Conservation (phyloP, 306 rosid species). For the Prunus dulcis region DNA sequence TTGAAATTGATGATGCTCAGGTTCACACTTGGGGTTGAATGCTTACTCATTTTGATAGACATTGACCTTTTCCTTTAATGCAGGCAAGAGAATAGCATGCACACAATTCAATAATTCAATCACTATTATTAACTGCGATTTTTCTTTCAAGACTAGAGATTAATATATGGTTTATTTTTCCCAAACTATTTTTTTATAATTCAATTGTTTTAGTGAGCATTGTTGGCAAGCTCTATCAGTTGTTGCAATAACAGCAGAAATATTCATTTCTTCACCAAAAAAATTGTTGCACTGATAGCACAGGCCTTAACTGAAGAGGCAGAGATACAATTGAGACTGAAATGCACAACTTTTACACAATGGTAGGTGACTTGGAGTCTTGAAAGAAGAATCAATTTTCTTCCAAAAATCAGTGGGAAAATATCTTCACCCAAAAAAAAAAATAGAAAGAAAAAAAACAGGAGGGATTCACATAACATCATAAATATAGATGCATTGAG, state of each 20-base stretch:
- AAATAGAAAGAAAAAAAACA: neutral
- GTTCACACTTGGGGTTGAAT: neutral
- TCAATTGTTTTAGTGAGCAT: neutral
- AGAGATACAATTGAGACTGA: constrained; percentile 17
- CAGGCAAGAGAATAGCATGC: neutral
- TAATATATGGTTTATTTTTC: too few species aligned
- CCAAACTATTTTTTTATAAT: neutral
- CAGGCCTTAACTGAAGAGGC: neutral
- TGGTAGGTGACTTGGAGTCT: constrained; percentile 2
- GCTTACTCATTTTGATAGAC: neutral
- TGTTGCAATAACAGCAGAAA: neutral
- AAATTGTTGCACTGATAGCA: constrained; percentile 3
- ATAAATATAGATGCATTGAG: constrained; percentile 17
- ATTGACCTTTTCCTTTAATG: neutral
- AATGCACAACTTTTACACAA: constrained; percentile 1
- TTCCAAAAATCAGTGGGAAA: constrained; percentile 19
- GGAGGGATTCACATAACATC: constrained; percentile 32
- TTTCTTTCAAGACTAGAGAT: neutral
- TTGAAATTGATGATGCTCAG: neutral
- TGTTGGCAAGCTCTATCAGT: too few species aligned
- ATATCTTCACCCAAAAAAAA: constrained; percentile 11
- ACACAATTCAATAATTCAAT: neutral
- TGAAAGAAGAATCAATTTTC: constrained; percentile 35
- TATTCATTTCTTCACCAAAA: neutral
- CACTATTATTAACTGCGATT: neutral